Base-by-base conservation (phyloP, 2,329 filamentous ascomycete genomes). In the Neopestalotiopsis sp. region DNA sequence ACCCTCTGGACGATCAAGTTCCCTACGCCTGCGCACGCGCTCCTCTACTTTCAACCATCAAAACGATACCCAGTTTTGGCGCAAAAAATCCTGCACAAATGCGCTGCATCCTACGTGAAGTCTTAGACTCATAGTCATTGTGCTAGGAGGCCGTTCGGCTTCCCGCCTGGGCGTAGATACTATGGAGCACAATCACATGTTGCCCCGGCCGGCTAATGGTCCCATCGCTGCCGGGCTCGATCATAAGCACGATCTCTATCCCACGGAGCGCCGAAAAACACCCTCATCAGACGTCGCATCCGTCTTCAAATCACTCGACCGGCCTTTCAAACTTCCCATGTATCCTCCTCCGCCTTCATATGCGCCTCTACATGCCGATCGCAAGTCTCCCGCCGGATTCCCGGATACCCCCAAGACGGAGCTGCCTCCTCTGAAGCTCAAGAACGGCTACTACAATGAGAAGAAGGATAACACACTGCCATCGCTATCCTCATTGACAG, bases 111-210 rank as follows among this genome's bases (percentile, higher is more conserved):
- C 30, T 64, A 34, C 61, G 64, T 67, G 30, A 57, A 67, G 58
- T 28, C 56, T 38, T 28, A 45, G 24, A 57, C 53, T 62, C 49
- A 53, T 67, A 63, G 68, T 58, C 59, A 67, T 68, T 66, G 71
- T 67, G 70, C 68, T 49, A 65, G 69, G 69, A 73, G 62, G 70
- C 71, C 70, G 68, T 71, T 68, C 63, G 65, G 70, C 67, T 68
- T 67, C 68, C 62, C 49, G 28, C 38, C 63, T 68, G 42, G 61
- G 59, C 63, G 64, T 34, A 67, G 59, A 67, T 70, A 69, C 67
- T 38, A 78, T 75, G 74, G 82, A 83, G 79, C 79, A 79, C 71
- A 81, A 81, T 84, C 84, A 85, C 82, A 84, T 85, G 83, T 79
- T 83, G 74, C 74, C 77, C 67, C 74, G 74, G 69, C 77, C 70